phyloP scores from a whole-genome alignment of 345 rosid species.

The Arabidopsis arenosa region DNA sequence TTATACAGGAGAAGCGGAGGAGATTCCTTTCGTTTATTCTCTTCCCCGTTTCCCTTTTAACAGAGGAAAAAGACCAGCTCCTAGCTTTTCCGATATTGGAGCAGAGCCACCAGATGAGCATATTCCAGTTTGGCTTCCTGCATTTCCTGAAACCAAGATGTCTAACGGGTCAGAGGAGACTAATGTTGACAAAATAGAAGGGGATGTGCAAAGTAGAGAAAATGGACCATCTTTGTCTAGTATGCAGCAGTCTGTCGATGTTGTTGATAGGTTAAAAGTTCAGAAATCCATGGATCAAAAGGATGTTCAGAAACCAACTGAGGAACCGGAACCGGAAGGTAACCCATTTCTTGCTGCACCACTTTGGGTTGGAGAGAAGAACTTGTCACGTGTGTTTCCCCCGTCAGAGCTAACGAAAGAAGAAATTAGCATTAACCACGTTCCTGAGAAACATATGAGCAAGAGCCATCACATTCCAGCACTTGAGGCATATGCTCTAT shows the following conservation, averaged over 20 bases:
- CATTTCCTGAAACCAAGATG: slow-evolving; percentile 66
- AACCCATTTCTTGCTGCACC: slow-evolving; percentile 84
- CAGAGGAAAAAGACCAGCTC: slow-evolving; percentile 55
- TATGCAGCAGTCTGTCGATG: slow-evolving; percentile 51
- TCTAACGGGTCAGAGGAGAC: slow-evolving; percentile 42
- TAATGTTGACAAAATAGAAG: slow-evolving; percentile 43
- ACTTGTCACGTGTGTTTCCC: slow-evolving; percentile 53
- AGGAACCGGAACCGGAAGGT: slow-evolving; percentile 46
- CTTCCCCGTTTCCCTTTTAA: slow-evolving; percentile 66
- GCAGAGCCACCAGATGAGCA: slow-evolving; percentile 73
- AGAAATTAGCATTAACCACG: slow-evolving; percentile 39
- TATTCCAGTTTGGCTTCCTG: slow-evolving; percentile 86
- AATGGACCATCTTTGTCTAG: slow-evolving; percentile 49
- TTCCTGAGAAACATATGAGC: slow-evolving; percentile 44
- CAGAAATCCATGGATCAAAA: slow-evolving; percentile 49
- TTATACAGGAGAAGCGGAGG: slow-evolving; percentile 61
- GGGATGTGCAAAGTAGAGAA: slow-evolving; percentile 43
- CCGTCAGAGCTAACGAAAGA: slow-evolving; percentile 55
- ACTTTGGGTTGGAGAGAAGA: slow-evolving; percentile 67
- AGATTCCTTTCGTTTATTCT: slow-evolving; percentile 66
- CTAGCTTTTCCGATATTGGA: slow-evolving; percentile 62
- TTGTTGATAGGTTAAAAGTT: slow-evolving; percentile 55
- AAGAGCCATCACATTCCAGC: slow-evolving; percentile 49
- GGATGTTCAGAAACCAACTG: slow-evolving; percentile 48
- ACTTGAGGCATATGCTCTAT: slow-evolving; percentile 58